phyloP scores from a whole-genome alignment of 305 asterid genomes.

The Ilex paraguariensis region DNA sequence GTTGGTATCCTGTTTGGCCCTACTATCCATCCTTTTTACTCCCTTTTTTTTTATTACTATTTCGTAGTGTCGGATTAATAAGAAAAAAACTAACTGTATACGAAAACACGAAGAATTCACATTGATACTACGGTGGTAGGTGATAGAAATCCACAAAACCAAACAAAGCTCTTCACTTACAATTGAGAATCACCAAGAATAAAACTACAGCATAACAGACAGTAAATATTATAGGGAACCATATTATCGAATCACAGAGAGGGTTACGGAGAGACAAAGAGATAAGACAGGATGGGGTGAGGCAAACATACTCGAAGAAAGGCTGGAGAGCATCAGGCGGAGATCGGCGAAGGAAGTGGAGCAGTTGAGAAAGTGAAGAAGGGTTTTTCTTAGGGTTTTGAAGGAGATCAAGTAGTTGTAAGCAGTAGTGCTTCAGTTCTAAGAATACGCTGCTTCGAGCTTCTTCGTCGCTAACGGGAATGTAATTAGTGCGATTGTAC shows the following conservation, averaged over 20 bases:
- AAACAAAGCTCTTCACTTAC: not conserved
- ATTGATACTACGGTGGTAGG: no score
- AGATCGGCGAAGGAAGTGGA: constrained; percentile 48
- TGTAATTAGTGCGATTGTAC: not conserved
- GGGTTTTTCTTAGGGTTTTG: constrained; percentile 45
- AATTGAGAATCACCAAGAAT: not conserved
- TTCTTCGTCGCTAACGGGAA: constrained; percentile 14
- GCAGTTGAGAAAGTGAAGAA: constrained; percentile 43
- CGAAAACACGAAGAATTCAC: not conserved
- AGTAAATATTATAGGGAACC: not conserved
- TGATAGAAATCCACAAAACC: no score
- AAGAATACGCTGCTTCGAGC: constrained; percentile 32
- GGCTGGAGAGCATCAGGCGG: constrained; percentile 52
- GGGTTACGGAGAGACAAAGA: not conserved
- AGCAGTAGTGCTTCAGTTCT: constrained; percentile 54
- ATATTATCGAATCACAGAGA: constrained; percentile 5
- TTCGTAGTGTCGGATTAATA: not conserved
- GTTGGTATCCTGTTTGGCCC: no score
- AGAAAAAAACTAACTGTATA: not conserved
- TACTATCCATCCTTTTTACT: no score
- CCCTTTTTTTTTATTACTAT: not conserved
- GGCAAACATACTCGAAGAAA: constrained; percentile 58
- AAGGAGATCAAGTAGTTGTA: constrained; percentile 57
- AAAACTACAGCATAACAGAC: not conserved
- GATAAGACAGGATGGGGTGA: not conserved